These are phyloP conservation scores for Ostreobium quekettii DNA, from an alignment of 139 green algal species.

Conservation along the genomic window DNA sequence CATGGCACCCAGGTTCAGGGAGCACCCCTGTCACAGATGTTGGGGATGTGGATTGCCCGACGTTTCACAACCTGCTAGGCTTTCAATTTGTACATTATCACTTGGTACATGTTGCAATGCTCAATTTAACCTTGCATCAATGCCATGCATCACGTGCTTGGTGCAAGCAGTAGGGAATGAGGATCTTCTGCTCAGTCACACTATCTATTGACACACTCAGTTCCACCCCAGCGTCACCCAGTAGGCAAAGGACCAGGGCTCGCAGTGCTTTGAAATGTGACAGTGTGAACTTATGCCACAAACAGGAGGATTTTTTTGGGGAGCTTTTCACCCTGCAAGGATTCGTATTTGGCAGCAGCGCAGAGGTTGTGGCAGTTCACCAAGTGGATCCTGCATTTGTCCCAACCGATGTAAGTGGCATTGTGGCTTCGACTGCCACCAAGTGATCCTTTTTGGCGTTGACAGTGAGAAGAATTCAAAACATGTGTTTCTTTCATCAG, in stretches of 20 bases:
- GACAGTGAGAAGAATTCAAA: neutral
- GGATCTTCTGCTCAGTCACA: neutral
- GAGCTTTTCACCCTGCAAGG: neutral
- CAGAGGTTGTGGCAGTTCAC: neutral
- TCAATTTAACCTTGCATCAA: too few relatives aligned
- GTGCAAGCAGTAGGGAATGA: too few relatives aligned
- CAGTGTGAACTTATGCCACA: neutral
- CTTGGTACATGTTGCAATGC: too few relatives aligned
- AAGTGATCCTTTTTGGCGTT: neutral
- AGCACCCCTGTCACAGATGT: too few relatives aligned
- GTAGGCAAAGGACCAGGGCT: neutral
- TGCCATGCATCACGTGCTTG: too few relatives aligned
- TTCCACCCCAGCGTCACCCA: too few relatives aligned
- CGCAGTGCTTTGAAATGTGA: neutral
- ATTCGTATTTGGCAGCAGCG: neutral
- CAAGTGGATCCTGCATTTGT: constrained; percentile 3
- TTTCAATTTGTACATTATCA: too few relatives aligned
- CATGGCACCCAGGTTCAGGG: too few relatives aligned
- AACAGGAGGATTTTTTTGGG: neutral
- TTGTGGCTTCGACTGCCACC: neutral
- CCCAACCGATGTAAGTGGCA: neutral
- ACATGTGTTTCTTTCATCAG: neutral
- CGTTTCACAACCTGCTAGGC: too few relatives aligned
- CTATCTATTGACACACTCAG: neutral
- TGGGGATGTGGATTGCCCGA: too few relatives aligned